Percentiles rank a stretch among this genome's conserved stretches.
Conservation (phyloP, 2,329 filamentous ascomycete genomes). For the Cercospora sp. region DNA sequence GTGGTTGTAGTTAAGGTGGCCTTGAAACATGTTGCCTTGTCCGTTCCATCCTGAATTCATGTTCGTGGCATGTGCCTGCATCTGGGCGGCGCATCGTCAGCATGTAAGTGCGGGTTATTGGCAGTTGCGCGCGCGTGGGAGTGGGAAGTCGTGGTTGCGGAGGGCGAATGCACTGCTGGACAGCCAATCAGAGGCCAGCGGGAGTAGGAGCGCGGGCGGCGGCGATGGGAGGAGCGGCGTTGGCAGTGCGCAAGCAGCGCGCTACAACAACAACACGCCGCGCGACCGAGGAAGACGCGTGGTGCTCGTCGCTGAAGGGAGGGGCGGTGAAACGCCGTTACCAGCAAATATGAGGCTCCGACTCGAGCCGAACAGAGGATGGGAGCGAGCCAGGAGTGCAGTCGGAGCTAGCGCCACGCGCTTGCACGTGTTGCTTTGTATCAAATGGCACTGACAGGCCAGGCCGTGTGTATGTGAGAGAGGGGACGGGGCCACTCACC, state of each 20-base stretch:
- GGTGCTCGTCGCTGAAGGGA: not conserved
- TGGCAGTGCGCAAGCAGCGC: not conserved
- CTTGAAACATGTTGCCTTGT: constrained; percentile 24
- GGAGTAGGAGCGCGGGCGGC: not conserved
- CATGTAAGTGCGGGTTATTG: not conserved
- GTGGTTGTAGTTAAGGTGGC: constrained; percentile 25
- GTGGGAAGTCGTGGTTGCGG: not conserved
- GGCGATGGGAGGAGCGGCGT: not conserved
- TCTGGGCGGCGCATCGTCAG: constrained; percentile 10
- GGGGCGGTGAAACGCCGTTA: not conserved
- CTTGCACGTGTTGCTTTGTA: not conserved
- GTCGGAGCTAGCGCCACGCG: not conserved
- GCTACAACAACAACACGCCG: not conserved
- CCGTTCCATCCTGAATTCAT: constrained; percentile 30
- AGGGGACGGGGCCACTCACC: no score
- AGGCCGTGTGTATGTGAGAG: no score
- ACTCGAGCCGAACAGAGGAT: not conserved
- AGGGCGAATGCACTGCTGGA: not conserved
- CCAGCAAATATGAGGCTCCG: not conserved
- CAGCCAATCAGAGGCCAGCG: not conserved
- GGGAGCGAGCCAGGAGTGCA: not conserved
- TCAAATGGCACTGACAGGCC: no score
- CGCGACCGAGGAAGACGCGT: not conserved
- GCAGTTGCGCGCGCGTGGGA: not conserved
- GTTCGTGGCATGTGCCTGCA: constrained; percentile 6